Base-by-base conservation (phyloP, 768 basidiomycete genomes). In the Termitomyces sp. region DNA sequence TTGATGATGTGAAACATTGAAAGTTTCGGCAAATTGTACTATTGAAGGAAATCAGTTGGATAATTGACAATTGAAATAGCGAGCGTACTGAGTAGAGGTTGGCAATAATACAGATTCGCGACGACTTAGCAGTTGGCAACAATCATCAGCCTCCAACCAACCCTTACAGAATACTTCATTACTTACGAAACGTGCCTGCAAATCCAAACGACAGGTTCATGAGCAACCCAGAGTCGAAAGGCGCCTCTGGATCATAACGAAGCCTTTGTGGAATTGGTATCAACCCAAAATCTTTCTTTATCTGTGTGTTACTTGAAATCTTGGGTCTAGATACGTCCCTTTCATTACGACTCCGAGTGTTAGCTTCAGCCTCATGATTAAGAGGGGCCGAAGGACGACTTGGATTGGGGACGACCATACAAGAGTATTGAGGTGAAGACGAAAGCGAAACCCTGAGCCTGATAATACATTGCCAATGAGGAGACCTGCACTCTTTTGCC, bases 211-310 rank as follows among this genome's bases (percentile, higher is more conserved):
- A 50, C n/a, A 41, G 9, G n/a, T 61, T 61, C 37, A 57, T 52
- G n/a, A 61, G 27, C 24, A 57, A 18, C 30, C 60, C 60, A 31
- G 20, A 57, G 24, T 47, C 20, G 34, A 61, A 61, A 18, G 60
- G 60, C 18, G 22, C 22, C 9, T 61, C 42, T 27, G 60, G 60
- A 34, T 61, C 51, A 42, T 61, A 57, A 48, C 55, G 44, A 13
- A 61, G 60, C 27, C 55, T 56, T 41, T 16, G n/a, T 31, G 60
- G 60, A 42, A 61, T 57, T 1, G 60, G 49, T 42, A 60, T 51
- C 6, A 60, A 24, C 5, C 55, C 49, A 50, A 60, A 56, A 27
- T 60, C 59, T 27, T 45, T 60, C 22, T 53, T 24, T 27, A 16
- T 5, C 9, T 39, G 24, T 16, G 37, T 27, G 11, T 27, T n/a